These are phyloP conservation scores for Backusella mclennaniae DNA, from an alignment of 192 early-diverging fungal genomes.

Conservation along the genomic window DNA sequence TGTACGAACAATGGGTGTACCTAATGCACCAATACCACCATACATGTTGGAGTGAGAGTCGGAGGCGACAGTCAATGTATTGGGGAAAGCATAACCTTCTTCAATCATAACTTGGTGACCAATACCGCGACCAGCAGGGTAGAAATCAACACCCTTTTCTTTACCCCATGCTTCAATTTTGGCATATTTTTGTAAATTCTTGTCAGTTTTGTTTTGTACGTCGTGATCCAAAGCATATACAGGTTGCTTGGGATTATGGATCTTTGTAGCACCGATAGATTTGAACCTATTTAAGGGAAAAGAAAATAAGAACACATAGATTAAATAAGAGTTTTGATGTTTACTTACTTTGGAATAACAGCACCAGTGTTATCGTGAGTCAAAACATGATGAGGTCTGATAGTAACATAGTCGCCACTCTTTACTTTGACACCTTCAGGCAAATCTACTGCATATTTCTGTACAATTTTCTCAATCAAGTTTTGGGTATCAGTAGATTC, in stretches of 20 bases:
- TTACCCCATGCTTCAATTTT: slow-evolving; percentile 84
- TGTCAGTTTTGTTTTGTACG: slow-evolving; percentile 94
- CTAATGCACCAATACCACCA: slow-evolving; percentile 92
- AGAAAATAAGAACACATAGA: slow-evolving; percentile 1
- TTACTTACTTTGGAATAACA: slow-evolving; percentile 81
- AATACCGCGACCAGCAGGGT: slow-evolving; percentile 96
- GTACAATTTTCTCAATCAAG: slow-evolving; percentile 94
- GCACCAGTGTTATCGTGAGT: slow-evolving; percentile 98
- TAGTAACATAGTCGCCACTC: slow-evolving; percentile 93
- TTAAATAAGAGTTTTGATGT: neutral
- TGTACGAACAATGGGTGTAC: slow-evolving; percentile 96
- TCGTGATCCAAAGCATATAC: slow-evolving; percentile 99
- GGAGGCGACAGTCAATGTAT: slow-evolving; percentile 91
- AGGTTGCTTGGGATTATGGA: slow-evolving; percentile 76
- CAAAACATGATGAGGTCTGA: slow-evolving; percentile 89
- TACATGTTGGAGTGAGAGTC: slow-evolving; percentile 99
- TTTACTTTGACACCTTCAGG: slow-evolving; percentile 62
- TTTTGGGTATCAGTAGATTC: slow-evolving; percentile 60
- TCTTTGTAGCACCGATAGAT: slow-evolving; percentile 84
- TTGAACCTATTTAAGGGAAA: slow-evolving; percentile 60
- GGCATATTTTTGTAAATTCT: slow-evolving; percentile 88
- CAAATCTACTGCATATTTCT: slow-evolving; percentile 84
- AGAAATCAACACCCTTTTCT: slow-evolving; percentile 82
- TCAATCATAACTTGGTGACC: slow-evolving; percentile 98
- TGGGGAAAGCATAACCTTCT: slow-evolving; percentile 94